Conservation (phyloP, 2,329 filamentous ascomycete species). For the Orbilia javanica region DNA sequence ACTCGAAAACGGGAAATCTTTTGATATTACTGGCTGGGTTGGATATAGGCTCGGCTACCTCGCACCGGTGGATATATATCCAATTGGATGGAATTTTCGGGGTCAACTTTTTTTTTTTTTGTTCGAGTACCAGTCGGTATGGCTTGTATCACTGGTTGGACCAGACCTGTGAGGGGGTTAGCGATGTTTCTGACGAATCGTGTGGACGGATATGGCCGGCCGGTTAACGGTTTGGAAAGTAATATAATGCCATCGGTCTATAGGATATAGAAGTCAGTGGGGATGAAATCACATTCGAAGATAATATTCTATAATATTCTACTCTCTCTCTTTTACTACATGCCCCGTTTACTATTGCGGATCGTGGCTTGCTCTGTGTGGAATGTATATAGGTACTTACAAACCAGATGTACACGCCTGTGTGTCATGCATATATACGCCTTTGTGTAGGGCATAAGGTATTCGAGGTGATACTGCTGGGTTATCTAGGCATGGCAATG, state of each 20-base stretch:
- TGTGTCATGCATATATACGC: no score
- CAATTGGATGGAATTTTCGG: conserved; percentile 7
- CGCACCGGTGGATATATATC: conserved; percentile 7
- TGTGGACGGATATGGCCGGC: not conserved
- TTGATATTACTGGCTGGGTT: conserved; percentile 1
- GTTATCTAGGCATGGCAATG: not conserved
- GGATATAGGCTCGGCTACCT: not conserved
- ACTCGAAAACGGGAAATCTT: not conserved
- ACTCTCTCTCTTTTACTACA: no score
- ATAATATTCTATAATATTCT: no score
- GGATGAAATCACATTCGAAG: not conserved
- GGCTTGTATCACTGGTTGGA: not conserved
- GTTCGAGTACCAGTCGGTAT: not conserved
- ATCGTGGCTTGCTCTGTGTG: not conserved
- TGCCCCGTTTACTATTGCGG: no score
- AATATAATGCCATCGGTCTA: not conserved
- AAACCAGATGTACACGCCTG: no score
- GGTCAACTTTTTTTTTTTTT: not conserved
- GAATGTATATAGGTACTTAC: not conserved
- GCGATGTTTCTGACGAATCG: not conserved
- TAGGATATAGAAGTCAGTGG: not conserved
- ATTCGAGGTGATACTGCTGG: not conserved
- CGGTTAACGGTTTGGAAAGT: not conserved
- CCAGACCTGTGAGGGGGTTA: not conserved
- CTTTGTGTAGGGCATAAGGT: not conserved